These are phyloP conservation scores for Solanum hybrid DNA, from an alignment of 305 asterid species.

Conservation along the genomic window DNA sequence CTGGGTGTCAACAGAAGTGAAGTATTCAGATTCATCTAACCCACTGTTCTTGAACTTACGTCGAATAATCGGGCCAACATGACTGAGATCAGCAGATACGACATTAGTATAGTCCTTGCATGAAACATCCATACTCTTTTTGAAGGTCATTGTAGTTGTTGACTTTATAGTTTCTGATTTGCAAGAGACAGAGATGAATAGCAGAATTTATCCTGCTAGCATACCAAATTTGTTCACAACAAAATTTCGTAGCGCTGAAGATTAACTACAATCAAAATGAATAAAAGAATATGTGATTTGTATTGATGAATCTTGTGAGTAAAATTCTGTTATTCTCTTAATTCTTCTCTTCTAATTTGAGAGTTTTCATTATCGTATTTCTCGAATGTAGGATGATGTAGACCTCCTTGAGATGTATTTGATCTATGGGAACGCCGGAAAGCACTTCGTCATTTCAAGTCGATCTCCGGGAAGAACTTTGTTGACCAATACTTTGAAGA, in stretches of 20 bases:
- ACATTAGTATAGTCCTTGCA: background rate
- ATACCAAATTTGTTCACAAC: background rate
- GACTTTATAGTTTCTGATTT: background rate
- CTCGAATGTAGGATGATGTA: no score
- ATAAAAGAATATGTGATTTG: background rate
- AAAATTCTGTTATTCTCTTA: background rate
- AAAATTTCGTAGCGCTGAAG: background rate
- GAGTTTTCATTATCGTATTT: background rate
- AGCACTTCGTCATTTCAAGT: background rate
- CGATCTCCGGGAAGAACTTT: background rate
- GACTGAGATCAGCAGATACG: background rate
- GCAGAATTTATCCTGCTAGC: no score
- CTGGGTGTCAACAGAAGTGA: background rate
- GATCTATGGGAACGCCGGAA: no score
- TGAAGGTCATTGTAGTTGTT: background rate
- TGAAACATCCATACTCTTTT: background rate
- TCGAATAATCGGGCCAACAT: background rate
- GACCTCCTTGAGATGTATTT: background rate
- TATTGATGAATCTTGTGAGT: background rate
- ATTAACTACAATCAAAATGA: background rate
- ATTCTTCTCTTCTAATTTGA: background rate
- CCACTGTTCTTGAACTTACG: background rate
- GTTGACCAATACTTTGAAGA: background rate
- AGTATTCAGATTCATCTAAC: background rate
- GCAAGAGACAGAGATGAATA: background rate